Conservation (phyloP, 2,329 filamentous ascomycete genomes). For the Curvularia verruculosa region DNA sequence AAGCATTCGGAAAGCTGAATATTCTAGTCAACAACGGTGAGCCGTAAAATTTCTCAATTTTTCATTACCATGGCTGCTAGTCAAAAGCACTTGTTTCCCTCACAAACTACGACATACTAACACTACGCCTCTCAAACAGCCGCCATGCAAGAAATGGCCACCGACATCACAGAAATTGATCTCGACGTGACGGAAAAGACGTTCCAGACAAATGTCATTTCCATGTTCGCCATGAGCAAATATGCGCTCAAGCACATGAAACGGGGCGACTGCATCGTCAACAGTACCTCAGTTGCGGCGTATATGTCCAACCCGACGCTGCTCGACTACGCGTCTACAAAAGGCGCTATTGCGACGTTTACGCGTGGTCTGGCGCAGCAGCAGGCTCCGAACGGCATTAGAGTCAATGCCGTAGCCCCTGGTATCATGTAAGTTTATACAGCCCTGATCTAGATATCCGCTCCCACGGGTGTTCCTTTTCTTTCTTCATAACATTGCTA, state of each 20-base stretch:
- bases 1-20: constrained; percentile 69
- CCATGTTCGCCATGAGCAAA: constrained; percentile 78
- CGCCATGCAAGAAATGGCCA: constrained; percentile 61
- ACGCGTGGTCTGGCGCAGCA: constrained; percentile 77
- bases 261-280: constrained; percentile 74
- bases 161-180: constrained; percentile 61
- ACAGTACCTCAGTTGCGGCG: constrained; percentile 78
- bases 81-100: not conserved
- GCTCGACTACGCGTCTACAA: constrained; percentile 78
- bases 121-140: constrained; percentile 44
- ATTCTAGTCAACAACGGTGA: constrained; percentile 52
- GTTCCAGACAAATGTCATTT: constrained; percentile 77
- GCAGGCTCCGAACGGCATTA: constrained; percentile 70
- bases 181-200: constrained; percentile 62
- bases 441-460: not conserved
- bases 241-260: constrained; percentile 75
- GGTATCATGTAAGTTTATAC: constrained; percentile 56
- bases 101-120: not conserved
- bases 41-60: not conserved
- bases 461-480: constrained; percentile 10
- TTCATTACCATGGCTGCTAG: not conserved
- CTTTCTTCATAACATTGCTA: not conserved
- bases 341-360: constrained; percentile 77
- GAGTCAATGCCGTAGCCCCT: constrained; percentile 75
- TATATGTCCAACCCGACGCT: constrained; percentile 78